Conservation (phyloP, 768 basidiomycete genomes). For the Boletus coccyginus region DNA sequence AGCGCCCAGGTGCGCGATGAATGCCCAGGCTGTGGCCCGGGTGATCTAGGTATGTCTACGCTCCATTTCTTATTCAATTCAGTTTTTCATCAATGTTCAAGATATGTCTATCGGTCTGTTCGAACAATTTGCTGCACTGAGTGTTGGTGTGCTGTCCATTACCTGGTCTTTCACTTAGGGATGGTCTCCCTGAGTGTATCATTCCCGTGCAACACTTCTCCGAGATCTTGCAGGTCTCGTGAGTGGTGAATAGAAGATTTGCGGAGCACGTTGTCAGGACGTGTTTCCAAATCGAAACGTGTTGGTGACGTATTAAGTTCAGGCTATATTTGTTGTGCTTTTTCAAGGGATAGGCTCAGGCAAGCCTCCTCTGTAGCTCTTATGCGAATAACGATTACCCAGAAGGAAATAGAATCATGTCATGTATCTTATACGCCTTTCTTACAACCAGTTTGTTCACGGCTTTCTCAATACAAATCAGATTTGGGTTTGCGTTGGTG, state of each 20-base stretch:
- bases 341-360: conserved; percentile 16
- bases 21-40: conserved; percentile 51
- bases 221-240: conserved; percentile 7
- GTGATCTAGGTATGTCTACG: conserved; percentile 53
- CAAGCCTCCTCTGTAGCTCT: conserved; percentile 17
- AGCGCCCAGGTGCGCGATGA: conserved; percentile 54
- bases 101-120: conserved; percentile 70
- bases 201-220: neutral
- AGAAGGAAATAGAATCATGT: conserved; percentile 17
- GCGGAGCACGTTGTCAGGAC: conserved; percentile 17
- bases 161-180: conserved; percentile 55
- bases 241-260: conserved; percentile 7
- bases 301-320: conserved; percentile 23
- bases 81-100: conserved; percentile 26
- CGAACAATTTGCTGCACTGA: conserved; percentile 45
- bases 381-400: neutral
- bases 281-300: conserved; percentile 10
- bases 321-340: conserved; percentile 8
- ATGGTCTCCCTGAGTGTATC: conserved; percentile 36
- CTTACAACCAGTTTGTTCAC: conserved; percentile 10
- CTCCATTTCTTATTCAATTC: neutral
- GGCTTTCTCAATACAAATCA: neutral
- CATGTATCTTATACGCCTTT: conserved; percentile 20
- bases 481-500: neutral
- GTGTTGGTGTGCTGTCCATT: conserved; percentile 50